Conservation (phyloP, 1,284 basidiomycete species). For the Salmacisia buchloeana region DNA sequence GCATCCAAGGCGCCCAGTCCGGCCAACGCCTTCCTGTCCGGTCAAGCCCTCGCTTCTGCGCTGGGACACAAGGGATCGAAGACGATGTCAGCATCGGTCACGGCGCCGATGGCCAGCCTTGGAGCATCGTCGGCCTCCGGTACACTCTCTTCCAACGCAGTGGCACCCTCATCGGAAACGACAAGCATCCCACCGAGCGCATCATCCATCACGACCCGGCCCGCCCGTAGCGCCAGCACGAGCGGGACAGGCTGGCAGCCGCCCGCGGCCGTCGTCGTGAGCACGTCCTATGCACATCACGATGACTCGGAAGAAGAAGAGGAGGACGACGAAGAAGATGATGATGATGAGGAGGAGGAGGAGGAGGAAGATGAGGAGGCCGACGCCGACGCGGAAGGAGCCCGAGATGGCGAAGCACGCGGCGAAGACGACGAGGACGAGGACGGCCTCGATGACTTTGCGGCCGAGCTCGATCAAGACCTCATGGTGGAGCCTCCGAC, state of each 20-base stretch:
- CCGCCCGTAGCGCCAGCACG: neutral
- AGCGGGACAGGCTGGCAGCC: slow-evolving; percentile 1
- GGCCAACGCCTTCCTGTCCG: neutral
- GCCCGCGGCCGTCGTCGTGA: neutral
- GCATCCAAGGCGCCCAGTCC: neutral
- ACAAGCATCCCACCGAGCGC: neutral
- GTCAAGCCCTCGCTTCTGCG: neutral
- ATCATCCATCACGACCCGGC: neutral
- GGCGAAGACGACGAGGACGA: neutral
- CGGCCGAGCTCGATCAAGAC: slow-evolving; percentile 2
- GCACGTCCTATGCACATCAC: neutral
- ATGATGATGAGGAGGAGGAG: neutral
- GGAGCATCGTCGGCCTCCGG: too few species aligned
- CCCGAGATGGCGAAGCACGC: too few species aligned
- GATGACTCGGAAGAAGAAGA: neutral
- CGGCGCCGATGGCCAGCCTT: too few species aligned
- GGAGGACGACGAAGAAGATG: neutral
- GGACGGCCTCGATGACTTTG: neutral
- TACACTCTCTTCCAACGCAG: too few species aligned
- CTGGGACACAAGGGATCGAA: neutral
- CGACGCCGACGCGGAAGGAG: neutral
- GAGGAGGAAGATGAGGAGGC: neutral
- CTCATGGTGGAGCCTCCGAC: slow-evolving; percentile 1
- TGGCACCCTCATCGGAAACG: neutral
- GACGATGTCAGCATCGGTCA: too few species aligned